Conservation (phyloP, 331 rosid genomes). For the Telfairia occidentalis region DNA sequence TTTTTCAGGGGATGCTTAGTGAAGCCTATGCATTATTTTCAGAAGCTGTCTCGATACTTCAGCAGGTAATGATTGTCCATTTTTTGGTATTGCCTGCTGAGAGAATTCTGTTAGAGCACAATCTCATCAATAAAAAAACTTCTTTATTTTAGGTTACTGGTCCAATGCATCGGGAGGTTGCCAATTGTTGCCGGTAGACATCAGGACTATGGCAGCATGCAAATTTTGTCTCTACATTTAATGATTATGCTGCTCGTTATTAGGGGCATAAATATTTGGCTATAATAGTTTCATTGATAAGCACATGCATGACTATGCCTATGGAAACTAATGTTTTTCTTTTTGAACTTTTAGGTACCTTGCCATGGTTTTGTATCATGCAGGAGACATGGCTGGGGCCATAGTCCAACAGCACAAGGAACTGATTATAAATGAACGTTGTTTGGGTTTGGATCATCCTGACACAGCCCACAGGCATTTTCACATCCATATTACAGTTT, state of each 20-base stretch:
- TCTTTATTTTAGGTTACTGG: slow-evolving; percentile 71
- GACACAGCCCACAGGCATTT: slow-evolving; percentile 95
- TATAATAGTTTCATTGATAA: background rate
- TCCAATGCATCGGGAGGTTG: slow-evolving; percentile 98
- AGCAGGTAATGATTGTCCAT: slow-evolving; percentile 52
- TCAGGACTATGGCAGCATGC: background rate
- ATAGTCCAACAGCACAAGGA: slow-evolving; percentile 96
- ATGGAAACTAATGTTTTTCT: background rate
- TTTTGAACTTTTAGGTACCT: slow-evolving; percentile 66
- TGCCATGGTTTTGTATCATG: slow-evolving; percentile 97
- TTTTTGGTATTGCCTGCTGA: slow-evolving; percentile 9
- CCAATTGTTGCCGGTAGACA: slow-evolving; percentile 88
- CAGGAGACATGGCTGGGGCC: slow-evolving; percentile 99
- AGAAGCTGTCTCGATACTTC: slow-evolving; percentile 91
- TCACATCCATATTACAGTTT: slow-evolving; percentile 8
- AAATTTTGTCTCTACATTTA: slow-evolving; percentile 16
- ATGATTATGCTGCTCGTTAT: slow-evolving; percentile 8
- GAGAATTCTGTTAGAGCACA: background rate
- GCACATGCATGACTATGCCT: background rate
- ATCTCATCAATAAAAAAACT: slow-evolving; percentile 10
- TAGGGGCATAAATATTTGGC: background rate
- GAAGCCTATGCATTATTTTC: slow-evolving; percentile 92
- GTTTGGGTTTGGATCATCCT: slow-evolving; percentile 96
- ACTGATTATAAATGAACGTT: slow-evolving; percentile 86
- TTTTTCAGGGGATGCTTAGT: slow-evolving; percentile 86